These are phyloP conservation scores for Stenocarpella maydis DNA, from an alignment of 2,329 filamentous ascomycete species.

Conservation along the genomic window DNA sequence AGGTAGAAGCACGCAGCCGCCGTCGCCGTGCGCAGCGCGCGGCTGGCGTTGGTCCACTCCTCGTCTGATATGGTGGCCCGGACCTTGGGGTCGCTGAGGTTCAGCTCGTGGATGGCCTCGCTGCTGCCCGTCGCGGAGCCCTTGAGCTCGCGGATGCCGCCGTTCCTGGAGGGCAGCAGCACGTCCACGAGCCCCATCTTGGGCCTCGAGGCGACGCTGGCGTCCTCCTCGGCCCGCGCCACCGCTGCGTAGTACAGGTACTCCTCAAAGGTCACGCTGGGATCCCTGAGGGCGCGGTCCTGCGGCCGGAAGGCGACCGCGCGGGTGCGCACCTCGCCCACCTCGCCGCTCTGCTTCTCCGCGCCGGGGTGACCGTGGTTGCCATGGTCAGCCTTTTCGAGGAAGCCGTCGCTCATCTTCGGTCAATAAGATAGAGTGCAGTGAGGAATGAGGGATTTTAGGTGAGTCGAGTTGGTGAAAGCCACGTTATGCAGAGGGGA, in stretches of 20 bases:
- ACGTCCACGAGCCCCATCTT: slow-evolving; percentile 25
- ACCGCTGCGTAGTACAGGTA: slow-evolving; percentile 35
- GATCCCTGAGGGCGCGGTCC: slow-evolving; percentile 33
- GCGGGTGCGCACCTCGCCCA: slow-evolving; percentile 12
- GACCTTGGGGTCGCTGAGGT: slow-evolving; percentile 29
- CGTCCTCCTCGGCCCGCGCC: slow-evolving; percentile 31
- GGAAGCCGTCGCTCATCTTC: slow-evolving; percentile 4
- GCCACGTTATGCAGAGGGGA: not conserved
- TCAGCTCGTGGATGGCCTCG: slow-evolving; percentile 29
- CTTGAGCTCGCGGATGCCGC: slow-evolving; percentile 24
- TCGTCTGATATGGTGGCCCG: slow-evolving; percentile 29
- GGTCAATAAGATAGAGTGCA: too few species aligned
- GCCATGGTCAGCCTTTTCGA: not conserved
- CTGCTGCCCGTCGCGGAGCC: slow-evolving; percentile 7
- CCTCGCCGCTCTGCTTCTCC: slow-evolving; percentile 8
- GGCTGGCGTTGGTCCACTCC: slow-evolving; percentile 37
- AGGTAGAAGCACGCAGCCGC: slow-evolving; percentile 55
- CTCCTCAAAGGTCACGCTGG: slow-evolving; percentile 32
- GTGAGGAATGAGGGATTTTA: not conserved
- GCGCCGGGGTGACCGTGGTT: slow-evolving; percentile 5
- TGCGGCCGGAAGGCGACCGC: slow-evolving; percentile 27
- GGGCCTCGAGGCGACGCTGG: not conserved
- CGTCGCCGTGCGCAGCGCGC: slow-evolving; percentile 52
- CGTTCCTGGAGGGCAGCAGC: slow-evolving; percentile 27
- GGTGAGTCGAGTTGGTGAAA: too few species aligned